Base-by-base conservation (phyloP, 2,329 filamentous ascomycete genomes). In the Aspergillus cejpii region DNA sequence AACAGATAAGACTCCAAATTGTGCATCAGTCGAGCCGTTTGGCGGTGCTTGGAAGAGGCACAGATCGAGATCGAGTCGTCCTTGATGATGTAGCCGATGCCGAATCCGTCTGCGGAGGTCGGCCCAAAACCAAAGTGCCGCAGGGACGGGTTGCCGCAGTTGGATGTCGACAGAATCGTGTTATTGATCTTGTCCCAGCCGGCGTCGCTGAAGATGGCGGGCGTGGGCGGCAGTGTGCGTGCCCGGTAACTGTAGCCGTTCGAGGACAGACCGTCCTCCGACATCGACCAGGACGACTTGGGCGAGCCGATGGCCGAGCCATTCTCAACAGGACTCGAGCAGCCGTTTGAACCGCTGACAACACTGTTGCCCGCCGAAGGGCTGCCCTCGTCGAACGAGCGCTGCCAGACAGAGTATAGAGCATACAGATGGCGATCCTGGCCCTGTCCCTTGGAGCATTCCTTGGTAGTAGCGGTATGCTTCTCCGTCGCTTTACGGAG, bases 1-100 rank as follows among this genome's bases (percentile, higher is more conserved):
- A 94, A 74, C 39, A 97, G 78, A 65, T 97, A 98, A 50, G 80
- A 84, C 66, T 97, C 92, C 2, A 97, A 72, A 0, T 88, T 87
- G 59, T 94, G 88, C 49, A 97, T 81, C 61, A 92, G 94, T 5
- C 92, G 83, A 55, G 82, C 82, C 0, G 92, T 98, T 70, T 98
- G 92, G 31, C 92, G 75, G 65, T 98, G 92, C 69, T 96, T 96
- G 60, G 85, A 92, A 11, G 84, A 86, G 0, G 90, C 89, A 66
- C 92, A 97, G 50, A 98, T 91, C 37, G 84, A 88, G 49, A 97
- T 86, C 39, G 81, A 79, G 41, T 92, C 87, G 55, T 94, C 88
- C 69, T 98, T 98, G 77, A 98, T 96, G 60, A 98, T 97, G 71
- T 98, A 98, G 2, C 92, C 92, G 44, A 98, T 96, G 23, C 92